These are phyloP conservation scores for Hypoxylon rubiginosum DNA, from an alignment of 2,329 filamentous ascomycete species.

Conservation along the genomic window DNA sequence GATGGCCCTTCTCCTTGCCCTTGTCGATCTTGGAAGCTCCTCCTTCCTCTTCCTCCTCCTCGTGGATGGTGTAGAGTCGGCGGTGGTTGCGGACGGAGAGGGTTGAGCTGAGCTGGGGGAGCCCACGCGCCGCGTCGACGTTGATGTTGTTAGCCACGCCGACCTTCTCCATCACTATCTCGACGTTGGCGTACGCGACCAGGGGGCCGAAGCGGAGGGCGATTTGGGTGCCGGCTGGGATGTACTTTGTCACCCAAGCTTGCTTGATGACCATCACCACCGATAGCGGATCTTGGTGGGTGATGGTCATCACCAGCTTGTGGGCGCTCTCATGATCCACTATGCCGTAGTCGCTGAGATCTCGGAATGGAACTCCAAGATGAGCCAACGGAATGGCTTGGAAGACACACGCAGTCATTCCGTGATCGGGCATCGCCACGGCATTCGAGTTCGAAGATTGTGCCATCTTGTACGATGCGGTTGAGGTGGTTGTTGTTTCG, in stretches of 20 bases:
- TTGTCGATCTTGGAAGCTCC: too few relatives aligned
- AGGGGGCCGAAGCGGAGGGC: constrained; percentile 32
- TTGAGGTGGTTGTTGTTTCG: too few relatives aligned
- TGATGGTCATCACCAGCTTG: constrained; percentile 36
- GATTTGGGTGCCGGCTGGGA: constrained; percentile 27
- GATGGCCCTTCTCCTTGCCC: too few relatives aligned
- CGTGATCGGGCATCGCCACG: too few relatives aligned
- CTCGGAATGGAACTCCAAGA: not conserved
- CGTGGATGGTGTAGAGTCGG: too few relatives aligned
- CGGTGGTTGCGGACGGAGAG: too few relatives aligned
- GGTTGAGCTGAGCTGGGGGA: too few relatives aligned
- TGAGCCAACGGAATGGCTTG: constrained; percentile 14
- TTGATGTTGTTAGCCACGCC: too few relatives aligned
- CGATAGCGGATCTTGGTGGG: not conserved
- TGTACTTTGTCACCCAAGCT: constrained; percentile 43
- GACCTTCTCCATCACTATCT: constrained; percentile 52
- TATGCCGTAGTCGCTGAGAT: constrained; percentile 36
- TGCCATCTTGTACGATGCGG: too few relatives aligned
- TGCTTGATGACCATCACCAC: constrained; percentile 25
- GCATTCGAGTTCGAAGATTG: too few relatives aligned
- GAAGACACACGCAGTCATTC: constrained; percentile 9
- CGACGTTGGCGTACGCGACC: constrained; percentile 5
- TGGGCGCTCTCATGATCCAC: constrained; percentile 31
- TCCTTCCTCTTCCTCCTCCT: too few relatives aligned
- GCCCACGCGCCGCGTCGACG: too few relatives aligned